Evolutionary conservation across 2,329 filamentous ascomycete genomes (phyloP).

Genomic region (Cladosporium phlei): DNA sequence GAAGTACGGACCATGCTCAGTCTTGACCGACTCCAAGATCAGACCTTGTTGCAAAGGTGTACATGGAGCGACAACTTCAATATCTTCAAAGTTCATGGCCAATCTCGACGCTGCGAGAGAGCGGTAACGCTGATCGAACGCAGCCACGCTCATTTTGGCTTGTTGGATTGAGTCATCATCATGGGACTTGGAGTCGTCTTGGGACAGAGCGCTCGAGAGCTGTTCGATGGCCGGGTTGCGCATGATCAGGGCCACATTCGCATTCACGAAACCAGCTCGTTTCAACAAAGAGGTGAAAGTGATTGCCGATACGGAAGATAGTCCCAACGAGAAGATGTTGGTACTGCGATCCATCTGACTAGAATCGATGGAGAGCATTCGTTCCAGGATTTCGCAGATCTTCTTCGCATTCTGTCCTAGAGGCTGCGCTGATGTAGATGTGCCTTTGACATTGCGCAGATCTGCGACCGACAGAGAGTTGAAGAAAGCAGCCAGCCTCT

Average conservation of each 20-base stretch:
- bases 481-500: constrained; percentile 64
- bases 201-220: constrained; percentile 34
- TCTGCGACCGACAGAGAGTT: constrained; percentile 54
- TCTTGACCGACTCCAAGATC: constrained; percentile 64
- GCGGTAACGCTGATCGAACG: constrained; percentile 59
- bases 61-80: constrained; percentile 75
- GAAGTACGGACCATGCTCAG: constrained; percentile 62
- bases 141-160: constrained; percentile 47
- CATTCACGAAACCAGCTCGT: constrained; percentile 54
- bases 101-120: constrained; percentile 51
- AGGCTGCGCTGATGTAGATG: constrained; percentile 22
- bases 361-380: constrained; percentile 46
- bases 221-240: constrained; percentile 45
- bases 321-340: constrained; percentile 77
- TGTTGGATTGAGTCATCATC: constrained; percentile 46
- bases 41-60: constrained; percentile 85
- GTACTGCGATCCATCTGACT: constrained; percentile 49
- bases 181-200: constrained; percentile 13
- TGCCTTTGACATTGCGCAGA: constrained; percentile 53
- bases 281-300: constrained; percentile 63
- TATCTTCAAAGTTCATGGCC: constrained; percentile 44
- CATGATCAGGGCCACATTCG: constrained; percentile 64
- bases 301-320: constrained; percentile 83
- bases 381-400: constrained; percentile 52
- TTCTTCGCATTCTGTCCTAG: constrained; percentile 31